A percentile compares a stretch with the other conserved stretches of the same genome.
Conservation (phyloP, 2,329 filamentous ascomycete genomes). For the Neoarthrinium moseri region DNA sequence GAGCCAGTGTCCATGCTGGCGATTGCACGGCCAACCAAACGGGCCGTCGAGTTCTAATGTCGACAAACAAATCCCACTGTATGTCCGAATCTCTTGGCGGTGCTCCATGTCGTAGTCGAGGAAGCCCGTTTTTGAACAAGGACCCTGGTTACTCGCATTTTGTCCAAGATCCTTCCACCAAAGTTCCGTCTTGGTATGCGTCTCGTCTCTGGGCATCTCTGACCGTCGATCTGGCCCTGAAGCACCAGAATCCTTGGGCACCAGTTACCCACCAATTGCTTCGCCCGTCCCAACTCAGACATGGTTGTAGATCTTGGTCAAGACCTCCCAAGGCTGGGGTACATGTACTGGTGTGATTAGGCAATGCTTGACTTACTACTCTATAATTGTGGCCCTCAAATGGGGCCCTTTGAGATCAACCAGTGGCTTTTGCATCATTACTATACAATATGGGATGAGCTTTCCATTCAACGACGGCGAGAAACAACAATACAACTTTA, state of each 20-base stretch:
- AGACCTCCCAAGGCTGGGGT: neutral
- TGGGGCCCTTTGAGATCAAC: too few relatives aligned
- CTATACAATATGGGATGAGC: too few relatives aligned
- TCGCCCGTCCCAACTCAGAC: conserved; percentile 4
- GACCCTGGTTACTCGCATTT: neutral
- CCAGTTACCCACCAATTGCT: neutral
- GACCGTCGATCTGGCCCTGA: conserved; percentile 4
- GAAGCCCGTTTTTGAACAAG: neutral
- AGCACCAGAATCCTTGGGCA: conserved; percentile 5
- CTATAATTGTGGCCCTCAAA: too few relatives aligned
- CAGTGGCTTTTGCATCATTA: too few relatives aligned
- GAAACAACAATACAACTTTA: too few relatives aligned
- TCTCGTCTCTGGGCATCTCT: neutral
- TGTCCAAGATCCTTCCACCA: neutral
- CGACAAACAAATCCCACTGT: neutral
- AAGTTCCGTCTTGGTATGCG: conserved; percentile 7
- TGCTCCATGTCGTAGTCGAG: conserved; percentile 1
- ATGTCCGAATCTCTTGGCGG: conserved; percentile 4
- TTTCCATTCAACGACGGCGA: too few relatives aligned
- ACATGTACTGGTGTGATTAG: neutral
- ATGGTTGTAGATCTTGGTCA: too few relatives aligned
- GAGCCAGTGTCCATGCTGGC: too few relatives aligned
- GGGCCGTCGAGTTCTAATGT: neutral
- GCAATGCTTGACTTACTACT: too few relatives aligned
- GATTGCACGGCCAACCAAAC: too few relatives aligned